These are phyloP conservation scores for Myriosclerotinia duriaeana DNA, from an alignment of 2,329 filamentous ascomycete species.

Conservation along the genomic window DNA sequence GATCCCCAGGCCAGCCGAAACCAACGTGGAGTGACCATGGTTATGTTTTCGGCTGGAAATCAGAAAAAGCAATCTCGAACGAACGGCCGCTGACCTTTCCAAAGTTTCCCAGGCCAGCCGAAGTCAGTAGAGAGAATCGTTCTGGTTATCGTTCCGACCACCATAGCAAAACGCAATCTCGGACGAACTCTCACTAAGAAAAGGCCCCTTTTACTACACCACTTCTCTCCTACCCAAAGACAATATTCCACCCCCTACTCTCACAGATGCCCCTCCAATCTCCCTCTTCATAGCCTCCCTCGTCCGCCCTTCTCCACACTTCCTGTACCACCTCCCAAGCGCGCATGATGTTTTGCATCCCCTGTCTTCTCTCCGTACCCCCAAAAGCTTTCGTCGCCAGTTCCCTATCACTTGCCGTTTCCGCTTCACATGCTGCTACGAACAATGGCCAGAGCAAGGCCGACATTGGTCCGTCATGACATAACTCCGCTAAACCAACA, in stretches of 20 bases:
- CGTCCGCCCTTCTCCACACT: conserved; percentile 57
- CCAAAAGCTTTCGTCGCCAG: conserved; percentile 53
- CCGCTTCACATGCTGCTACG: conserved; percentile 60
- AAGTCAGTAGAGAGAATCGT: background rate
- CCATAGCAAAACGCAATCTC: background rate
- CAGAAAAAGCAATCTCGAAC: background rate
- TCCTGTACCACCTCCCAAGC: conserved; percentile 61
- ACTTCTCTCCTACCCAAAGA: conserved; percentile 48
- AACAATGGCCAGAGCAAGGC: conserved; percentile 65
- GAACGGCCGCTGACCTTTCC: background rate
- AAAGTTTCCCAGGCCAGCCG: background rate
- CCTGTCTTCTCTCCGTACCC: conserved; percentile 56
- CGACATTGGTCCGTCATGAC: conserved; percentile 55
- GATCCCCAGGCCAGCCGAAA: background rate
- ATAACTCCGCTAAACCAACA: conserved; percentile 46
- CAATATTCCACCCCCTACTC: conserved; percentile 58
- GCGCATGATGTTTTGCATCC: conserved; percentile 63
- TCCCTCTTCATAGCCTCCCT: conserved; percentile 24
- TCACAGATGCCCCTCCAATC: conserved; percentile 55
- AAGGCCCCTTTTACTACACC: background rate
- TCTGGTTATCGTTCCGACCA: no score
- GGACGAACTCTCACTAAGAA: background rate
- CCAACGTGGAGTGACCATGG: background rate
- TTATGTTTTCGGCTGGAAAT: background rate
- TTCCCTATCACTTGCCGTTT: conserved; percentile 49